Evolutionary conservation across 768 basidiomycete species (phyloP).

Genomic region (Lactarius vividus): DNA sequence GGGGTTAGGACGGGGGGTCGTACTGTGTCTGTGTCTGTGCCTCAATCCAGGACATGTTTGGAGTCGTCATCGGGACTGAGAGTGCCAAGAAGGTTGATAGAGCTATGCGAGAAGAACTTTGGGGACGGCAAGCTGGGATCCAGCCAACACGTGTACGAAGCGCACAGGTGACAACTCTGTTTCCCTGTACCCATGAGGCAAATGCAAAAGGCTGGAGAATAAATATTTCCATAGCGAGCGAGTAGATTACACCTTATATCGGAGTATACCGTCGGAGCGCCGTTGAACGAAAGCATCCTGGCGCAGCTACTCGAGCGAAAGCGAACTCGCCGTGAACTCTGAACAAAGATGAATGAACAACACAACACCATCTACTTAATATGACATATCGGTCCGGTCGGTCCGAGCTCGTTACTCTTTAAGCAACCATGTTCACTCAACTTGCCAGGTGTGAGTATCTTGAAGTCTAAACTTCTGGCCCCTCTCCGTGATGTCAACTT

Average conservation of each 20-base stretch:
- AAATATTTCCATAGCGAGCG: neutral
- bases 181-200: slow-evolving; percentile 27
- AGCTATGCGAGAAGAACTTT: slow-evolving; percentile 8
- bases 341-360: too few relatives aligned
- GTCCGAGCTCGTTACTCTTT: neutral
- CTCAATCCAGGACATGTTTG: slow-evolving; percentile 17
- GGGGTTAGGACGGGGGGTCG: slow-evolving; percentile 2
- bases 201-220: neutral
- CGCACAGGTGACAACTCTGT: slow-evolving; percentile 23
- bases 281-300: neutral
- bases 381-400: neutral
- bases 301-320: neutral
- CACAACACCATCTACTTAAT: neutral
- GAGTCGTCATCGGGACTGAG: neutral
- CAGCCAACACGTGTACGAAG: slow-evolving; percentile 23
- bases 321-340: neutral
- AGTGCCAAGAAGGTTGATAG: slow-evolving; percentile 4
- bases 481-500: slow-evolving; percentile 15
- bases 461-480: neutral
- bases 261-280: neutral
- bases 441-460: neutral
- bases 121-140: slow-evolving; percentile 2
- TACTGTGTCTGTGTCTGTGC: too few relatives aligned
- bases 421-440: neutral
- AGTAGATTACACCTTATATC: neutral